These are phyloP conservation scores for Avena atlantica DNA, from an alignment of 176 grass and related monocot genomes.

Conservation along the genomic window DNA sequence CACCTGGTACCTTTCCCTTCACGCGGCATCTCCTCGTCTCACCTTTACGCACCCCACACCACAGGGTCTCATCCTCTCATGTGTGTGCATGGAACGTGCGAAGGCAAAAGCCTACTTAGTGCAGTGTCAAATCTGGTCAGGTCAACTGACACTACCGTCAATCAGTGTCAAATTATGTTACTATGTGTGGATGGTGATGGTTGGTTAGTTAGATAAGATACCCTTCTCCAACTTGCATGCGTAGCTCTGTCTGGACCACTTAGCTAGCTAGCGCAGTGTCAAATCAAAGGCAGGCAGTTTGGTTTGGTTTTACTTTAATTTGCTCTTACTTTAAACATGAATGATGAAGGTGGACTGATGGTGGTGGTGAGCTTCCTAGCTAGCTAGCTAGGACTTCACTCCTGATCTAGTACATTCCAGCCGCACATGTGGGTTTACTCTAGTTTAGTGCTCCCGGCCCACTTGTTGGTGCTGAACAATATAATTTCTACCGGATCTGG, in stretches of 20 bases:
- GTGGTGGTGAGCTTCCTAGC: neutral
- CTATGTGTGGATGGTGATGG: slow-evolving; percentile 17
- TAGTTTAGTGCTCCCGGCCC: neutral
- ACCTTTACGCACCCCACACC: too few species aligned
- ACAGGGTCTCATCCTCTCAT: neutral
- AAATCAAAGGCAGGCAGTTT: neutral
- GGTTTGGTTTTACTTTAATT: too few species aligned
- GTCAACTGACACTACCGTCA: slow-evolving; percentile 37
- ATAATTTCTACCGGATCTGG: neutral
- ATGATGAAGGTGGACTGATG: neutral
- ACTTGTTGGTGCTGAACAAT: neutral
- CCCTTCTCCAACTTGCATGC: neutral
- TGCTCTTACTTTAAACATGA: slow-evolving; percentile 1
- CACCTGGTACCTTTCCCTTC: too few species aligned
- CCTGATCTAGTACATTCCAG: neutral
- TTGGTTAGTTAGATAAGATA: neutral
- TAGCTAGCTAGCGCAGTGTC: neutral
- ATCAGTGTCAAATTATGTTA: neutral
- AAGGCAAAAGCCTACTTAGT: neutral
- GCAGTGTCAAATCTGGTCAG: neutral
- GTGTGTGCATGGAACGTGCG: slow-evolving; percentile 10
- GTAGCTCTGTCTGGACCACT: neutral
- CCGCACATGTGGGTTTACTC: neutral
- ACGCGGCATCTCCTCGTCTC: too few species aligned
- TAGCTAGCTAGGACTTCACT: neutral